Evolutionary conservation across 768 basidiomycete genomes (phyloP), one percentile per base, ranked within the genome.

Genomic region (Kwoniella dejecticola): DNA sequence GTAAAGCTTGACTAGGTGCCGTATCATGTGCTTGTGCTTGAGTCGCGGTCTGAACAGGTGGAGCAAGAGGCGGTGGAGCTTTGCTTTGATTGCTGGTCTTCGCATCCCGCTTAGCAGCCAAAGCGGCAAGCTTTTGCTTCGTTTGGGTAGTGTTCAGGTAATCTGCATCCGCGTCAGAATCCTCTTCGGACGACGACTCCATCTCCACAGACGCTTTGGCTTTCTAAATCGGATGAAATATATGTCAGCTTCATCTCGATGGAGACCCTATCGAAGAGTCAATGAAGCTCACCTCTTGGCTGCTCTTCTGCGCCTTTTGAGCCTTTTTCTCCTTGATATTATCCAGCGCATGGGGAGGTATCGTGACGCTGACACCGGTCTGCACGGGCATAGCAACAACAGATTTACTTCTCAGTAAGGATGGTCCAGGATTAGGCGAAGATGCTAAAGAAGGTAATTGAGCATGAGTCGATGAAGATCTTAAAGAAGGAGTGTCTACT

Each of bases 381-480:
- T 74, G 71, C 2, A 76, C 68, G 21, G 77, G 77, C 26, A 79
- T 65, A 7, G 77, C 77, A 8, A 74, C 74, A 0, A 71, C 74
- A 23, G 76, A 77, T 54, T 79, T 79, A 59, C 76, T 76, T 10
- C 74, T 52, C 24, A 76, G 46, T 7, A 76, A 50, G 10, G 38
- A 52, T 30, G 72, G 70, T 50, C 67, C 74, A 49, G 59, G 47
- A 13, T 45, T 45, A 24, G 67, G 68, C 17, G 70, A 70, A 42
- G 52, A 54, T 5, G 56, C 58, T 23, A 68, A 31, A 5, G 64
- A 64, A 47, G 68, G 58, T 8, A 68, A 58, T 42, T 72, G 64
- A 15, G 33, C 66, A 52, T 68, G 66, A 0, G 71, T 76, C 7
- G 67, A 64, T 6, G 69, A 71, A 3, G 71, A 52, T 17, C 67